Conservation (phyloP, 1,139 yeast genomes). For the Scheffersomyces titani region DNA sequence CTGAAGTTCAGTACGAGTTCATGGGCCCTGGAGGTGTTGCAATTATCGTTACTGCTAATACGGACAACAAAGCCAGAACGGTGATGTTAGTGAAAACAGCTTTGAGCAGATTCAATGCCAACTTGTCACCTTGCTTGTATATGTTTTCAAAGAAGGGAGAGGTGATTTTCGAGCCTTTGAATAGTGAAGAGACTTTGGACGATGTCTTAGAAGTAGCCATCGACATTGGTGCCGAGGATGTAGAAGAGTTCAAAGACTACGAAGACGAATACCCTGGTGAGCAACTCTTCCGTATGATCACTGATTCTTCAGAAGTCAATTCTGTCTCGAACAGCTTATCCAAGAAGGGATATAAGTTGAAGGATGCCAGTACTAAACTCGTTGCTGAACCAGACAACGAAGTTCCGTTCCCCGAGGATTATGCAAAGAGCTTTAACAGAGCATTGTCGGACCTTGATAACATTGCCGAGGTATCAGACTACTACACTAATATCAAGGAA, state of each 20-base stretch:
- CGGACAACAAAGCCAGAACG: constrained; percentile 87
- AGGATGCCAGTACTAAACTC: constrained; percentile 71
- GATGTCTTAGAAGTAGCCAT: constrained; percentile 69
- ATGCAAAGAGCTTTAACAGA: constrained; percentile 53
- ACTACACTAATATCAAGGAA: constrained; percentile 57
- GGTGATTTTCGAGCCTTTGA: constrained; percentile 49
- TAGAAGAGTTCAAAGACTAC: constrained; percentile 51
- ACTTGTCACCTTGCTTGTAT: constrained; percentile 74
- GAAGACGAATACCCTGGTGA: constrained; percentile 46
- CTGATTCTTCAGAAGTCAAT: constrained; percentile 66
- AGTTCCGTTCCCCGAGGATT: constrained; percentile 56
- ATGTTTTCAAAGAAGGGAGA: constrained; percentile 79
- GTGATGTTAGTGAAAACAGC: constrained; percentile 75
- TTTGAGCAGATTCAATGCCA: constrained; percentile 69
- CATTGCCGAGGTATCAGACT: constrained; percentile 77
- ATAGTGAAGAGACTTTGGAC: constrained; percentile 51
- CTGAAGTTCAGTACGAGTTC: constrained; percentile 74
- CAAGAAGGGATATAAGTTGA: constrained; percentile 55
- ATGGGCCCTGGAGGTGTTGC: constrained; percentile 93
- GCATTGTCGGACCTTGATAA: constrained; percentile 66
- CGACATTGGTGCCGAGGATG: constrained; percentile 85
- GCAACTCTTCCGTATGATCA: constrained; percentile 38
- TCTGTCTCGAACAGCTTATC: constrained; percentile 61
- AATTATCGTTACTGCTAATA: constrained; percentile 76
- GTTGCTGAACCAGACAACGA: constrained; percentile 63